Evolutionary conservation across 1,284 basidiomycete genomes (phyloP).

Genomic region (Amylostereum areolatum): DNA sequence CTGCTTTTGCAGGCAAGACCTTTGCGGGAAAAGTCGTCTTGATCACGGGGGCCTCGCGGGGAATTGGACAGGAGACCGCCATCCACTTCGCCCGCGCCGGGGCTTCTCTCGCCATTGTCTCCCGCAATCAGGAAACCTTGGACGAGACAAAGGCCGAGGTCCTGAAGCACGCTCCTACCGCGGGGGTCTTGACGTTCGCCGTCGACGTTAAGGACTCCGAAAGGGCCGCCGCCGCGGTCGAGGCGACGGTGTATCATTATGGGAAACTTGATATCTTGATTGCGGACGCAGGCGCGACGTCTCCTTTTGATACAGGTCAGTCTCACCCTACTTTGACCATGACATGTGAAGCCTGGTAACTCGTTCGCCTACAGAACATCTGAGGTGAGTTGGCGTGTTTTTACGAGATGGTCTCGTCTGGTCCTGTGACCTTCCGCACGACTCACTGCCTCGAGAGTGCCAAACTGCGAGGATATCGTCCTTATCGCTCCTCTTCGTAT

Average conservation of each 20-base stretch:
- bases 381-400: too few relatives aligned
- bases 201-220: neutral
- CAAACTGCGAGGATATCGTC: too few relatives aligned
- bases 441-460: too few relatives aligned
- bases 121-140: slow-evolving; percentile 1
- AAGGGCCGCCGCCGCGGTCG: neutral
- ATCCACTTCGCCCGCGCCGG: slow-evolving; percentile 5
- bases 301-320: neutral
- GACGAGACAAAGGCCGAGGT: slow-evolving; percentile 1
- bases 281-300: neutral
- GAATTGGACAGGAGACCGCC: slow-evolving; percentile 13
- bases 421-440: too few relatives aligned
- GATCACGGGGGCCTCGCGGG: slow-evolving; percentile 18
- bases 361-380: too few relatives aligned
- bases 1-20: neutral
- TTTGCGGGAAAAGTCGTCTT: slow-evolving; percentile 14
- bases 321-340: neutral
- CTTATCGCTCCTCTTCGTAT: too few relatives aligned
- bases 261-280: neutral
- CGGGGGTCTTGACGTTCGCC: neutral
- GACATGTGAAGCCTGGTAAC: too few relatives aligned
- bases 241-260: neutral
- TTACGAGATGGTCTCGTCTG: too few relatives aligned
- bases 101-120: slow-evolving; percentile 5
- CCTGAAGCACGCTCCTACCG: neutral